A percentile compares a stretch with the other conserved stretches of the same genome.
These are phyloP conservation scores for Talaromyces verruculosus DNA, from an alignment of 2,329 filamentous ascomycete species.

Conservation along the genomic window DNA sequence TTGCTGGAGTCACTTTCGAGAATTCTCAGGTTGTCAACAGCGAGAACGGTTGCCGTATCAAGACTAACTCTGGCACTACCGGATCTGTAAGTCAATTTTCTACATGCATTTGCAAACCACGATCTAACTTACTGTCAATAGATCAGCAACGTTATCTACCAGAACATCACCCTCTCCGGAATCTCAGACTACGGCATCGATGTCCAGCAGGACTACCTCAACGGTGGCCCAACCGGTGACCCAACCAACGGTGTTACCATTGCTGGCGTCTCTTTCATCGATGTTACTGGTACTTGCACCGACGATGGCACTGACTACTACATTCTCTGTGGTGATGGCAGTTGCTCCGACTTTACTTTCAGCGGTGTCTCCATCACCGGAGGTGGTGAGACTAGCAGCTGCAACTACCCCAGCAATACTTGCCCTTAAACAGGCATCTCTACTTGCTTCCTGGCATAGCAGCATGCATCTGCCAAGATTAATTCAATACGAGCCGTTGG, in stretches of 20 bases:
- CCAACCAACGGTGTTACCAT: conserved; percentile 43
- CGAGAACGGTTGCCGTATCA: conserved; percentile 44
- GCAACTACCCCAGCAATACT: conserved; percentile 24
- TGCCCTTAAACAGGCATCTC: background rate
- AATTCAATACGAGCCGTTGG: background rate
- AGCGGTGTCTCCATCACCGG: conserved; percentile 51
- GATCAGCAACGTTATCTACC: conserved; percentile 32
- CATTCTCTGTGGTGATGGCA: conserved; percentile 55
- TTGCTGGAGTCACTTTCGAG: conserved; percentile 54
- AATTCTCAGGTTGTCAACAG: conserved; percentile 53
- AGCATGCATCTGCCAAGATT: background rate
- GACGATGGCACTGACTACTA: conserved; percentile 41
- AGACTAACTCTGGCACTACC: conserved; percentile 18
- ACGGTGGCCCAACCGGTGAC: conserved; percentile 44
- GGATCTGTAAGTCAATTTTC: background rate
- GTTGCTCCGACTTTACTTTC: conserved; percentile 57
- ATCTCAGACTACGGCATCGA: conserved; percentile 54
- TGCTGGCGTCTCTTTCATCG: conserved; percentile 24
- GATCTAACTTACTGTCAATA: background rate
- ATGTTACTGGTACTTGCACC: background rate
- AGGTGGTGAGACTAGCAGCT: conserved; percentile 48
- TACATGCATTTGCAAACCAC: background rate
- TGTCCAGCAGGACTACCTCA: conserved; percentile 55
- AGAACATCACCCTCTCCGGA: conserved; percentile 47
- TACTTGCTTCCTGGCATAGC: background rate